These are phyloP conservation scores for Thermoascus crustaceus DNA, from an alignment of 2,329 filamentous ascomycete species.

Conservation along the genomic window DNA sequence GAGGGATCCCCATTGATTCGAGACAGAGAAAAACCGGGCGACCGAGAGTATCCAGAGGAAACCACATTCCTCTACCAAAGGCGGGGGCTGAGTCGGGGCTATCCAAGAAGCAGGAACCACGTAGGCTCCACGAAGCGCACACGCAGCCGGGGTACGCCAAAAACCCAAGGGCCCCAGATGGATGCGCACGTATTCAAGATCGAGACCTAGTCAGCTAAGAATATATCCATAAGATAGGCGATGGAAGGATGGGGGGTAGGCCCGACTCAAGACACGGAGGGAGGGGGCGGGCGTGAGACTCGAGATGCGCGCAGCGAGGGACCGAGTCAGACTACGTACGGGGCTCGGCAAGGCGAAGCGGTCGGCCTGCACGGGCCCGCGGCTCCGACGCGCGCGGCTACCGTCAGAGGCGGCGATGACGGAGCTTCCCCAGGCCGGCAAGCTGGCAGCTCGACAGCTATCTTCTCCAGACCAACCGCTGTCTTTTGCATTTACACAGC, in stretches of 20 bases:
- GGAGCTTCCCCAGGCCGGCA: constrained; percentile 10
- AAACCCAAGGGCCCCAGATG: too few relatives aligned
- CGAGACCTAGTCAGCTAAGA: background rate
- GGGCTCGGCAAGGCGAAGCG: too few relatives aligned
- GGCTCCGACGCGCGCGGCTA: constrained; percentile 13
- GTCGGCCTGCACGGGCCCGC: constrained; percentile 12
- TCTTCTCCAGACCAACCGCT: background rate
- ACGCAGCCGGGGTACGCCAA: background rate
- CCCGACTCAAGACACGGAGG: constrained; percentile 5
- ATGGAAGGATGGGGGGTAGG: constrained; percentile 1
- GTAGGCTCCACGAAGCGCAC: background rate
- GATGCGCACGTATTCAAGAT: background rate
- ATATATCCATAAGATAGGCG: background rate
- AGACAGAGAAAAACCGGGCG: constrained; percentile 18
- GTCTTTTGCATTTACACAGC: background rate
- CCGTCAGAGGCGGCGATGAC: constrained; percentile 15
- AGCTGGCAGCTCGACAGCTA: constrained; percentile 11
- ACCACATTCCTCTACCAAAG: constrained; percentile 30
- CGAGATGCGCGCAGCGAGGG: too few relatives aligned
- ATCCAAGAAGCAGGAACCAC: constrained; percentile 8
- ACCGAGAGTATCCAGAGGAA: constrained; percentile 20
- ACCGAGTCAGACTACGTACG: too few relatives aligned
- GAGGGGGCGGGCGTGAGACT: constrained; percentile 18
- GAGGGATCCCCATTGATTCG: constrained; percentile 33
- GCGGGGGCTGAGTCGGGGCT: constrained; percentile 11